Conservation (phyloP, 2,329 filamentous ascomycete genomes). For the Diaporthe batatas region DNA sequence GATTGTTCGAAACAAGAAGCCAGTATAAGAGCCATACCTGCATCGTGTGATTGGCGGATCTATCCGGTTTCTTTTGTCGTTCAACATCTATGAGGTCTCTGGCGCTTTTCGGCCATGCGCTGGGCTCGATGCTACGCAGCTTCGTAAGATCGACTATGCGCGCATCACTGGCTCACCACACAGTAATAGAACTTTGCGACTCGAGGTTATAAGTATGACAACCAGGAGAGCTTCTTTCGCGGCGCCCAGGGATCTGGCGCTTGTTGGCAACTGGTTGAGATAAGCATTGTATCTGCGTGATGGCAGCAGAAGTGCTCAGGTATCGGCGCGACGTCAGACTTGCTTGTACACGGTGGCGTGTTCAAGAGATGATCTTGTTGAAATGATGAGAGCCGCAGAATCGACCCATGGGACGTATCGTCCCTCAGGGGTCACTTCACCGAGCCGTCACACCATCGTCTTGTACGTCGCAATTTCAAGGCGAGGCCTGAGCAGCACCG, state of each 20-base stretch:
- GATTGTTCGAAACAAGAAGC: neutral
- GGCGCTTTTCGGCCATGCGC: too few species aligned
- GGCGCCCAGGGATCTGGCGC: neutral
- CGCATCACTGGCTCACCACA: neutral
- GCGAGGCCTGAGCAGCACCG: neutral
- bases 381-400: neutral
- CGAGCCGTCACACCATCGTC: neutral
- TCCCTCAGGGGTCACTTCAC: neutral
- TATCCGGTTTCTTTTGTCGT: too few species aligned
- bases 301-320: neutral
- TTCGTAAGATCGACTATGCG: too few species aligned
- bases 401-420: neutral
- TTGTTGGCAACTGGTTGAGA: neutral
- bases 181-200: neutral
- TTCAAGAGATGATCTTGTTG: neutral
- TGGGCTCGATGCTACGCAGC: too few species aligned
- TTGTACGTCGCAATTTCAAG: neutral
- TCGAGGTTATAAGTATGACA: neutral
- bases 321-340: neutral
- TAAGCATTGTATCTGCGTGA: neutral
- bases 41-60: too few species aligned
- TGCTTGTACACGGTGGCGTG: neutral
- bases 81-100: too few species aligned
- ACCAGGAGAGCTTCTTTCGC: too few species aligned
- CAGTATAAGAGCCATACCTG: too few species aligned